Evolutionary conservation across 2,329 filamentous ascomycete species (phyloP), one percentile per base, ranked within the genome.

Genomic region (Cladophialophora chaetospira): DNA sequence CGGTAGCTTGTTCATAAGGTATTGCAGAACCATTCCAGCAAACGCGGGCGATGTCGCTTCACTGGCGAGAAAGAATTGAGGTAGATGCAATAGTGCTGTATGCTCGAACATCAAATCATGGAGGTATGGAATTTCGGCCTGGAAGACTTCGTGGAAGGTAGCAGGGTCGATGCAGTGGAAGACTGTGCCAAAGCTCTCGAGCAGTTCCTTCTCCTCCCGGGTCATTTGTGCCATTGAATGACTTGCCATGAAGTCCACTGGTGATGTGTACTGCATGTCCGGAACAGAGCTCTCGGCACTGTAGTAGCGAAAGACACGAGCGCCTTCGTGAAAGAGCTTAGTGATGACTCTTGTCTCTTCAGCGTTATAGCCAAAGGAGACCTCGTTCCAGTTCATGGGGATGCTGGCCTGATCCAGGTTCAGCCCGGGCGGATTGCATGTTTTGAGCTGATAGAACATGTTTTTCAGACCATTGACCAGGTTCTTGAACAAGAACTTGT

Each of bases 81-180:
- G 93, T 55, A 99, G 89, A 72, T 99, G 94, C 49, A 99, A 81
- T 35, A 99, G 80, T 23, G 91, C 89, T 1, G 91, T 91, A 72
- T 99, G 94, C 70, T 97, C 91, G 70, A 97, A 96, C 75, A 96
- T 97, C 82, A 97, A 93, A 62, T 96, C 88, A 71, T 99, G 97
- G 33, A 99, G 84, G 72, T 91, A 90, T 33, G 93, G 93, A 59
- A 99, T 97, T 76, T 97, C 94, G 59, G 92, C 90, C 70, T 96
- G 90, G 72, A 99, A 99, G 36, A 99, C 91, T 75, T 99, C 94
- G 68, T 99, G 92, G 70, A 99, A 99, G 0, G 93, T 97, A 9
- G 95, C 94, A 1, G 94, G 94, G 69, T 99, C 94, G 63, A 99
- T 94, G 73, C 93, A 95, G 71, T 99, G 94, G 70, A 99, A 99